Evolutionary conservation across 1,284 basidiomycete species (phyloP).

Genomic region (Rhodotorula sp.): DNA sequence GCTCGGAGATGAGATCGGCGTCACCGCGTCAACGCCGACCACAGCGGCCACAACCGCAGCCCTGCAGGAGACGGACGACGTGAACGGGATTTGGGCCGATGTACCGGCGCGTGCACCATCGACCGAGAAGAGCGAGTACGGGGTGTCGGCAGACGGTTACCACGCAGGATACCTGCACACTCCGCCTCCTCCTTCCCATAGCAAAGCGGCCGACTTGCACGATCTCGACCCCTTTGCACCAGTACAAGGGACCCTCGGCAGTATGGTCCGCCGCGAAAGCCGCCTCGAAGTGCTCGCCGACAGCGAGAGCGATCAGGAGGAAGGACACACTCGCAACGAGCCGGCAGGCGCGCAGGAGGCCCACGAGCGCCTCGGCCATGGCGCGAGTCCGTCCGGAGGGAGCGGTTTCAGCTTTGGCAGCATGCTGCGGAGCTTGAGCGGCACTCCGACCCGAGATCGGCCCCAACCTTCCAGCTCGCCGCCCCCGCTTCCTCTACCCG

Average conservation of each 20-base stretch:
- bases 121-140: neutral
- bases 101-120: neutral
- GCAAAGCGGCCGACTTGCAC: conserved; percentile 1
- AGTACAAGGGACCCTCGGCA: conserved; percentile 9
- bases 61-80: neutral
- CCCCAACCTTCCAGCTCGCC: neutral
- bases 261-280: conserved; percentile 4
- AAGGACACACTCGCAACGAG: neutral
- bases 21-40: neutral
- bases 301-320: conserved; percentile 16
- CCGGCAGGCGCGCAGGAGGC: neutral
- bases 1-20: neutral
- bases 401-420: conserved; percentile 17
- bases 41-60: neutral
- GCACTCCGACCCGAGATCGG: conserved; percentile 1
- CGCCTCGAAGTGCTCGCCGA: conserved; percentile 23
- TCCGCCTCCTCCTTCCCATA: conserved; percentile 1
- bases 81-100: conserved; percentile 21
- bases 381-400: neutral
- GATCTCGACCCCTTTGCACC: conserved; percentile 31
- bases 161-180: conserved; percentile 6
- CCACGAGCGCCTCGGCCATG: neutral
- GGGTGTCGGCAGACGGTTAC: conserved; percentile 2
- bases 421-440: conserved; percentile 21
- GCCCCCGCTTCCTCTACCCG: neutral